phyloP scores from a whole-genome alignment of 345 rosid genomes.

The Mallotus nudiflorus region DNA sequence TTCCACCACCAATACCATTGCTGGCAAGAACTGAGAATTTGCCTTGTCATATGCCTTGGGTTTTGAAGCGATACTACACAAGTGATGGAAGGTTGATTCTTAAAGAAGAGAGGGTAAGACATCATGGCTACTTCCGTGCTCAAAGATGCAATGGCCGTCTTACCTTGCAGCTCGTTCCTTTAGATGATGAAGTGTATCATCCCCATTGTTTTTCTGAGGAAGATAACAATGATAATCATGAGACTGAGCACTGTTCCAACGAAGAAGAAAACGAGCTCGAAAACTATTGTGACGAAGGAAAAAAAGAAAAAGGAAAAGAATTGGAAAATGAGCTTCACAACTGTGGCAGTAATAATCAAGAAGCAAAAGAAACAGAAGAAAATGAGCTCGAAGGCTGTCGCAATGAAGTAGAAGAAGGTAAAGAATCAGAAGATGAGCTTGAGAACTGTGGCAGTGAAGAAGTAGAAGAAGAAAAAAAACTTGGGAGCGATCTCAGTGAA shows the following conservation, averaged over 20 bases:
- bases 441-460: neutral
- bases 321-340: neutral
- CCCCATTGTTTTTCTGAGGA: neutral
- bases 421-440: neutral
- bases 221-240: neutral
- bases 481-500: neutral
- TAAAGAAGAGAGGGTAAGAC: constrained; percentile 57
- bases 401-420: neutral
- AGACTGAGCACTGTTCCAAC: neutral
- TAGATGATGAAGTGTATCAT: constrained; percentile 29
- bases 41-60: constrained; percentile 60
- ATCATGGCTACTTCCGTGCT: constrained; percentile 66
- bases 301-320: neutral
- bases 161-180: constrained; percentile 59
- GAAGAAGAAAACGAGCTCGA: constrained; percentile 2
- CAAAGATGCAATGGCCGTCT: constrained; percentile 69
- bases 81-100: constrained; percentile 69
- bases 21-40: constrained; percentile 57
- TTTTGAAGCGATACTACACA: constrained; percentile 56
- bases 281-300: neutral
- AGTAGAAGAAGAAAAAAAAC: neutral
- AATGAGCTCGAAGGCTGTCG: neutral
- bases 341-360: neutral
- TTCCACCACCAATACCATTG: constrained; percentile 70
- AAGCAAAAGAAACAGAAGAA: constrained; percentile 1